These are phyloP conservation scores for Calonectria henricotiae DNA, from an alignment of 2,329 filamentous ascomycete species.

Conservation along the genomic window DNA sequence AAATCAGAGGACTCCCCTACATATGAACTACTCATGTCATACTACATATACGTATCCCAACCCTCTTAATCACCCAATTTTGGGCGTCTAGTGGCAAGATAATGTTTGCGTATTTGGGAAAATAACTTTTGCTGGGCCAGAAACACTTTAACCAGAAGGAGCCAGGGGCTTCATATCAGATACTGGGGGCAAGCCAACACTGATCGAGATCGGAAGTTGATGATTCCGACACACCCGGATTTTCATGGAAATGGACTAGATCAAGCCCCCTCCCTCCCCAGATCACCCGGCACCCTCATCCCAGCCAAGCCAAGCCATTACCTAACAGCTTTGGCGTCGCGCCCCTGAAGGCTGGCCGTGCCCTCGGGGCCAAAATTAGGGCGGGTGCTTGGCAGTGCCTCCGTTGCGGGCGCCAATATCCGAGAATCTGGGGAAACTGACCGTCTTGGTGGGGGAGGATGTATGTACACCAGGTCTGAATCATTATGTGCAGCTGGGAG, in stretches of 20 bases:
- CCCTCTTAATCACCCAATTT: too few species aligned
- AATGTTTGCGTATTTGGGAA: neutral
- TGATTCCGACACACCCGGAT: slow-evolving; percentile 4
- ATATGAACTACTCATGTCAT: neutral
- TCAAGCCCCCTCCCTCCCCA: slow-evolving; percentile 3
- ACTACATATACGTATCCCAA: neutral
- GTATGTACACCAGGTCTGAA: neutral
- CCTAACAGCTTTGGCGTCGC: slow-evolving; percentile 40
- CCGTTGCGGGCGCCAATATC: slow-evolving; percentile 36
- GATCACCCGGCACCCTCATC: slow-evolving; percentile 1
- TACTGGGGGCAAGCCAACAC: neutral
- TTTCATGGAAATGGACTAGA: slow-evolving; percentile 18
- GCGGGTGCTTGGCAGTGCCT: slow-evolving; percentile 13
- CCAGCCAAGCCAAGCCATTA: slow-evolving; percentile 31
- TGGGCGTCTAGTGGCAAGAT: neutral
- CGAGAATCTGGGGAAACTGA: slow-evolving; percentile 32
- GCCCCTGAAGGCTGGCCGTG: slow-evolving; percentile 27
- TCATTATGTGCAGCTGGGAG: neutral
- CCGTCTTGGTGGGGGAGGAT: slow-evolving; percentile 18
- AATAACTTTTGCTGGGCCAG: neutral
- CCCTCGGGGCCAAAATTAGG: slow-evolving; percentile 16
- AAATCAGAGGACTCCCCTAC: neutral
- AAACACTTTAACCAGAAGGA: neutral
- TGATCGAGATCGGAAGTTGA: slow-evolving; percentile 1
- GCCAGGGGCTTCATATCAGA: neutral